Conservation (phyloP, 257 asterid genomes). For the Craterostigma plantagineum region DNA sequence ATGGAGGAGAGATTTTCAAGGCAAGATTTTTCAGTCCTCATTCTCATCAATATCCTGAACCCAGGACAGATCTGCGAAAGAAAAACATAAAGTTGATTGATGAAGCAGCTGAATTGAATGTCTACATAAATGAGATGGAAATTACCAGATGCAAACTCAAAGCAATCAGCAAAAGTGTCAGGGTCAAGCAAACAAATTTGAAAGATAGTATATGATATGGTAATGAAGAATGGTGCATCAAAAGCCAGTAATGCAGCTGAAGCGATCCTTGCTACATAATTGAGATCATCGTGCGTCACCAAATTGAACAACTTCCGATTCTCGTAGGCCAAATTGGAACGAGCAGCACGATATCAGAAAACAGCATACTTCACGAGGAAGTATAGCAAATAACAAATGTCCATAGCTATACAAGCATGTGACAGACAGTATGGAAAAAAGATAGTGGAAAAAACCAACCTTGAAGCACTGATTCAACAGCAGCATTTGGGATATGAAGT, state of each 20-base stretch:
- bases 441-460: conserved; percentile 21
- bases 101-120: not conserved
- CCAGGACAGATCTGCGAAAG: conserved; percentile 34
- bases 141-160: no score
- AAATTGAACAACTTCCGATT: no score
- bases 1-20: conserved; percentile 5
- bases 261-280: no score
- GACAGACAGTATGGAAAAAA: no score
- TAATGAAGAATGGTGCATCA: no score
- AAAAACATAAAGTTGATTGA: conserved; percentile 1
- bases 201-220: no score
- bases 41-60: conserved; percentile 26
- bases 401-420: no score
- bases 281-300: no score
- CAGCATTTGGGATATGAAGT: conserved; percentile 83
- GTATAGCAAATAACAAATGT: not conserved
- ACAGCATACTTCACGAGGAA: not conserved
- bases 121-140: no score
- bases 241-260: no score
- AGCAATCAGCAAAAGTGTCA: conserved; percentile 1
- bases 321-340: not conserved
- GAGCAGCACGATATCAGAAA: not conserved
- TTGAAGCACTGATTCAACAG: conserved; percentile 82
- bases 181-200: not conserved
- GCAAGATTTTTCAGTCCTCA: conserved; percentile 12